These are phyloP conservation scores for Melanomma pulvis-pyrius DNA, from an alignment of 495 filamentous ascomycete genomes.

Conservation along the genomic window DNA sequence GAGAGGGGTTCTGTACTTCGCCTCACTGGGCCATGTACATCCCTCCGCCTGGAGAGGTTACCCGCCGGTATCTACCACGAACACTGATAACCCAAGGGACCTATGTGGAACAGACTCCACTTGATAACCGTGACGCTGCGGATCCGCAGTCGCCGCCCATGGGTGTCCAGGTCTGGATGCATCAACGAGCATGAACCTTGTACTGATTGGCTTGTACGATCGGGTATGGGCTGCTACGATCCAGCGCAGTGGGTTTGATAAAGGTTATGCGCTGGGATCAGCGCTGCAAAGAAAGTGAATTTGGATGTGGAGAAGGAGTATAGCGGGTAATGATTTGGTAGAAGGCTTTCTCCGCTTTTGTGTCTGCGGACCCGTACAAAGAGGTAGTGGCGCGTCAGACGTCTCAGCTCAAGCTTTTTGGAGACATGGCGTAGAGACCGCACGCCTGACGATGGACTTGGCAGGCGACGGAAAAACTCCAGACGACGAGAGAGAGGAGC, in stretches of 20 bases:
- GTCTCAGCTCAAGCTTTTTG: constrained; percentile 8
- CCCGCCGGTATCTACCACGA: background rate
- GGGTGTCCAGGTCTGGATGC: background rate
- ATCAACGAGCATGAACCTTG: constrained; percentile 8
- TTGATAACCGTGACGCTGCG: constrained; percentile 18
- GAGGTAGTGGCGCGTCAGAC: constrained; percentile 2
- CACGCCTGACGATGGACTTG: too few relatives aligned
- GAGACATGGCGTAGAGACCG: background rate
- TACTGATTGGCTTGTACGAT: constrained; percentile 21
- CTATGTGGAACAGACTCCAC: constrained; percentile 2
- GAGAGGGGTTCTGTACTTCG: constrained; percentile 21
- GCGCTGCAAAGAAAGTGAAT: background rate
- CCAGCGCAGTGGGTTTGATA: constrained; percentile 21
- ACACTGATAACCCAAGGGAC: background rate
- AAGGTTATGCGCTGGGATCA: constrained; percentile 20
- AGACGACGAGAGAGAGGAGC: background rate
- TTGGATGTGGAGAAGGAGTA: constrained; percentile 20
- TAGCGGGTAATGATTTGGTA: background rate
- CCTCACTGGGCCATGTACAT: constrained; percentile 18
- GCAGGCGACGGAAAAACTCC: background rate
- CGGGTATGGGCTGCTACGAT: constrained; percentile 3
- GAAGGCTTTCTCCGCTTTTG: background rate
- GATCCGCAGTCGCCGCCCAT: constrained; percentile 23
- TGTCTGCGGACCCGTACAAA: constrained; percentile 24
- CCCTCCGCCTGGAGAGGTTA: background rate